Evolutionary conservation across 768 basidiomycete species (phyloP).

Genomic region (Hypholoma sublateritium): DNA sequence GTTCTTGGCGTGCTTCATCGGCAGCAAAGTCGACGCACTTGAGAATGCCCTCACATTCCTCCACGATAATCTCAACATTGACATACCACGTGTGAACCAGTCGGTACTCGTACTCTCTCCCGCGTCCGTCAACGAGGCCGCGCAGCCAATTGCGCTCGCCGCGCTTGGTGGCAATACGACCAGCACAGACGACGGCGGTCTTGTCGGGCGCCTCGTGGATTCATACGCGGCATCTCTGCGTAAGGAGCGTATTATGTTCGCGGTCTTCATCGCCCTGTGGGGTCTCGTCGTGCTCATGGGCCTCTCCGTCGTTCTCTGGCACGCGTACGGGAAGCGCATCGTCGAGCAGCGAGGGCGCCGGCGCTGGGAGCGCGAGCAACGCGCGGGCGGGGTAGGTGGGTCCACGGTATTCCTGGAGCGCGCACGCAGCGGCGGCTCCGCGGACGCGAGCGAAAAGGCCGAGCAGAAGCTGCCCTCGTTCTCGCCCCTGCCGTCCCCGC

Average conservation of each 20-base stretch:
- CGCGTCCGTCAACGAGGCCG: slow-evolving; percentile 66
- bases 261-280: slow-evolving; percentile 84
- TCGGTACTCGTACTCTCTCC: slow-evolving; percentile 78
- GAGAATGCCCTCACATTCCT: slow-evolving; percentile 90
- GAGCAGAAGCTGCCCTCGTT: slow-evolving; percentile 31
- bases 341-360: slow-evolving; percentile 46
- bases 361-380: slow-evolving; percentile 53
- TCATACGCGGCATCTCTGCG: slow-evolving; percentile 71
- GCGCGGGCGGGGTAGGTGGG: slow-evolving; percentile 33
- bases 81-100: slow-evolving; percentile 78
- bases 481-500: slow-evolving; percentile 49
- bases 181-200: slow-evolving; percentile 46
- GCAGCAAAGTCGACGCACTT: slow-evolving; percentile 85
- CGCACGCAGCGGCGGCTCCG: not conserved
- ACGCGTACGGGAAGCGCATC: slow-evolving; percentile 55
- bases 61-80: slow-evolving; percentile 79
- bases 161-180: slow-evolving; percentile 59
- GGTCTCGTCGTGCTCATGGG: slow-evolving; percentile 81
- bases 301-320: slow-evolving; percentile 67
- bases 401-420: not conserved
- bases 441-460: not conserved
- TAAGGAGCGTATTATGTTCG: slow-evolving; percentile 84
- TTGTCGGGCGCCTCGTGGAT: slow-evolving; percentile 72
- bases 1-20: slow-evolving; percentile 87
- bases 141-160: slow-evolving; percentile 79